Base-by-base conservation (phyloP, 225 moss, liverwort and hornwort genomes). In the Thuidium tamariscinum region DNA sequence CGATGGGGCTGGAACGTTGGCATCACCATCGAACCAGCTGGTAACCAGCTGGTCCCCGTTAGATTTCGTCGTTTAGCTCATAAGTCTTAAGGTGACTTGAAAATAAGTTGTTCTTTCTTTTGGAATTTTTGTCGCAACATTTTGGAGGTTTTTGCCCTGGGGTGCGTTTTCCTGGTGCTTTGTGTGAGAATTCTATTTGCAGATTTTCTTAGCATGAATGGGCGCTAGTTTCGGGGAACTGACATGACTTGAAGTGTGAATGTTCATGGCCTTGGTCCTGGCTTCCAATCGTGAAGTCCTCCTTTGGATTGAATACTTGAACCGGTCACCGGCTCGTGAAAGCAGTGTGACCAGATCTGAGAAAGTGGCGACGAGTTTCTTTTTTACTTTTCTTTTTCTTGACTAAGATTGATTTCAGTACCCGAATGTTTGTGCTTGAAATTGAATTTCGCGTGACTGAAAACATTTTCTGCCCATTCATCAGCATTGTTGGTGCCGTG, bases 1-100 rank as follows among this genome's bases (percentile, higher is more conserved):
- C 83, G 99, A 99, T 90, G 97, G 96, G 82, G 95, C 95, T 93
- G 99, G 96, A 85, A 96, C 97, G 81, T 96, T 97, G 86, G 97
- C 99, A 79, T 99, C 99, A 87, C 99, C 98, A 73, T 98, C 99
- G 60, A 99, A 99, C 88, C 99, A 99, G 91, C 90, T 99, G 99
- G 99, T 99, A 90, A 90, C 95, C 88, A 91, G 89, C 66, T 91
- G 93, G 93, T 86, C 87, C 85, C 89, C 88, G 83, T 91, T 92
- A 89, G 90, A 87, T 86, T 91, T 82, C 88, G 82, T 91, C 84
- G 86, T 86, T 81, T 81, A 85, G 87, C 83, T 51, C 83, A 69
- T 79, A 63, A 69, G 74, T 86, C 74, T 82, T 81, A 66, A 77
- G 57, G 56, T 70, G 81, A 46, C 69, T 48, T 85, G 67, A 74